These are phyloP conservation scores for Hypseocharis bilobata DNA, from an alignment of 441 rosid genomes.

Conservation along the genomic window DNA sequence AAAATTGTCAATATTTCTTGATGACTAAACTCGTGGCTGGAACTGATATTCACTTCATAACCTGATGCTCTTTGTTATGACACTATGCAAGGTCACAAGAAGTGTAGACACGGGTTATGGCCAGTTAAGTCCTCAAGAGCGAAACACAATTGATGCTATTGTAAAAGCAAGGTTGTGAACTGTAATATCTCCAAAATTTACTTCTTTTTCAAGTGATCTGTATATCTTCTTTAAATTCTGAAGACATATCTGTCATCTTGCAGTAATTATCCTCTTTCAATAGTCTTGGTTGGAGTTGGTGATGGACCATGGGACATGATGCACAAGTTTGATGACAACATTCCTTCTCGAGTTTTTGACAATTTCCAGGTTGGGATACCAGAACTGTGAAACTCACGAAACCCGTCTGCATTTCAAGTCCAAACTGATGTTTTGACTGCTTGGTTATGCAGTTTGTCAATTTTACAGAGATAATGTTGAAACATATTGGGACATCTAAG, in stretches of 20 bases:
- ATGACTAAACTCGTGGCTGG: too few relatives aligned
- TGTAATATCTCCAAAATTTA: neutral
- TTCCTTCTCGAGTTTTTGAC: conserved; percentile 28
- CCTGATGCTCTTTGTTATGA: neutral
- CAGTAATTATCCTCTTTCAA: conserved; percentile 26
- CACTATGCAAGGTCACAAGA: conserved; percentile 20
- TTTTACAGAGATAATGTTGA: conserved; percentile 25
- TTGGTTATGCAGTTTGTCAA: conserved; percentile 23
- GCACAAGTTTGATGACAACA: conserved; percentile 27
- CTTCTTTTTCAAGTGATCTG: neutral
- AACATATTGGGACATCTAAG: conserved; percentile 12
- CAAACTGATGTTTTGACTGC: neutral
- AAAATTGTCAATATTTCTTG: neutral
- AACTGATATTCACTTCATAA: too few relatives aligned
- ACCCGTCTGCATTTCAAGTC: neutral
- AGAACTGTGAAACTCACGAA: neutral
- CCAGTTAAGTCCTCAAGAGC: conserved; percentile 22
- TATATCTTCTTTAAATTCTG: neutral
- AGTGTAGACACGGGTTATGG: conserved; percentile 17
- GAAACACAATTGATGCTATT: conserved; percentile 12
- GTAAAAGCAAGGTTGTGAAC: conserved; percentile 14
- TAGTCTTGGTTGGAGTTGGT: conserved; percentile 30
- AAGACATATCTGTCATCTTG: neutral
- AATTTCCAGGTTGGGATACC: conserved; percentile 25
- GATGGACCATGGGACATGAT: conserved; percentile 32